Evolutionary conservation across 2,329 filamentous ascomycete species (phyloP), one percentile per base, ranked within the genome.

Genomic region (Xylariaceae sp.): DNA sequence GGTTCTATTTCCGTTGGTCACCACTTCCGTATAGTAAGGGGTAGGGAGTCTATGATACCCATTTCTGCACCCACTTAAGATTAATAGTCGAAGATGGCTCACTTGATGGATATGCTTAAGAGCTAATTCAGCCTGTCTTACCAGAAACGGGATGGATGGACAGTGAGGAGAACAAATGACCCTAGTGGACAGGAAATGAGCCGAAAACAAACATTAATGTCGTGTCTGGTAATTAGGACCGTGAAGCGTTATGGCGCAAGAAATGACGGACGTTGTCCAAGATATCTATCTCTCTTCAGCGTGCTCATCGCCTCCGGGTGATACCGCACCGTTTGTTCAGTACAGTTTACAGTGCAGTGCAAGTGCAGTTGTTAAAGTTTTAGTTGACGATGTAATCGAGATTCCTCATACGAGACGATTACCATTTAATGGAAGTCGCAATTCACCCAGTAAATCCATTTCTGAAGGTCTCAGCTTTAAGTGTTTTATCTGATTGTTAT

Each of bases 341-440:
- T 58, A 54, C 60, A 65, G 62, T 66, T 67, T 45, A 11, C 43
- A 45, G 42, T 31, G 43, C 29, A 45, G 43, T 44, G 42, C 42
- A 44, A 43, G 42, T 44, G 26, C 19, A 27, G 40, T 43, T 43
- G 32, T 37, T 37, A 3, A 67, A 64, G 66, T 64, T 19, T 66
- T 68, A 67, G 62, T 68, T 63, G 61, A 69, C 63, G 63, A 67
- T 68, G 62, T 67, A 68, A 67, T 68, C 63, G 53, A 71, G 70
- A 74, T 67, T 70, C 70, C 71, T 72, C 68, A 72, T 69, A 76
- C 73, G 74, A 77, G 78, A 78, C 74, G 74, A 77, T 53, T 55
- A 5, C 32, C 6, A 34, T 34, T 8, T 19, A 19, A 19, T 19
- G 19, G 19, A 19, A 19, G 19, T 19, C 19, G 19, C 19, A 19